Evolutionary conservation across 805 yeast species (phyloP).

Genomic region (Myxozyma monticola): DNA sequence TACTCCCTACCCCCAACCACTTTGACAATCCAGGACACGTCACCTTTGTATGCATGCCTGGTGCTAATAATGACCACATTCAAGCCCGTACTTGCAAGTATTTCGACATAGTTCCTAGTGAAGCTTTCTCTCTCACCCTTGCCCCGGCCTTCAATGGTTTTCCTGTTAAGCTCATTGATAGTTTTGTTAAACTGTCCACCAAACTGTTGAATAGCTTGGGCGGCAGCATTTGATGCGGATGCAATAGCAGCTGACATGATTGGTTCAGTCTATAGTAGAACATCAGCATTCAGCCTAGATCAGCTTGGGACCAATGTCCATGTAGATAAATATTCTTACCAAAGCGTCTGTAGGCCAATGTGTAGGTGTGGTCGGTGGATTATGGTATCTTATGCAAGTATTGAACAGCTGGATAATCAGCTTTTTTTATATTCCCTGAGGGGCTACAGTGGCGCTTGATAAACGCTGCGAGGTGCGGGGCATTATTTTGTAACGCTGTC

Average conservation of each 20-base stretch:
- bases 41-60: background rate
- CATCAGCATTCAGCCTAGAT: too few species aligned
- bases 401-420: too few species aligned
- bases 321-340: too few species aligned
- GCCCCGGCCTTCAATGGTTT: background rate
- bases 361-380: too few species aligned
- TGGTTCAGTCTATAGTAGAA: too few species aligned
- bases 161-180: background rate
- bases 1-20: background rate
- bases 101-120: background rate
- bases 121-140: background rate
- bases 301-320: too few species aligned
- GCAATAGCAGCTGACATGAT: background rate
- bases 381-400: too few species aligned
- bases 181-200: background rate
- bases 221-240: background rate
- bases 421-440: too few species aligned
- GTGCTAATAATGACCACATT: background rate
- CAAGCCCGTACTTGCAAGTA: background rate
- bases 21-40: background rate
- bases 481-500: too few species aligned
- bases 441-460: too few species aligned
- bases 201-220: background rate
- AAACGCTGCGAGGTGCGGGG: too few species aligned
- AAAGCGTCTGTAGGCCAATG: too few species aligned